Conservation (phyloP, 768 basidiomycete species). For the Mycena vitilis region DNA sequence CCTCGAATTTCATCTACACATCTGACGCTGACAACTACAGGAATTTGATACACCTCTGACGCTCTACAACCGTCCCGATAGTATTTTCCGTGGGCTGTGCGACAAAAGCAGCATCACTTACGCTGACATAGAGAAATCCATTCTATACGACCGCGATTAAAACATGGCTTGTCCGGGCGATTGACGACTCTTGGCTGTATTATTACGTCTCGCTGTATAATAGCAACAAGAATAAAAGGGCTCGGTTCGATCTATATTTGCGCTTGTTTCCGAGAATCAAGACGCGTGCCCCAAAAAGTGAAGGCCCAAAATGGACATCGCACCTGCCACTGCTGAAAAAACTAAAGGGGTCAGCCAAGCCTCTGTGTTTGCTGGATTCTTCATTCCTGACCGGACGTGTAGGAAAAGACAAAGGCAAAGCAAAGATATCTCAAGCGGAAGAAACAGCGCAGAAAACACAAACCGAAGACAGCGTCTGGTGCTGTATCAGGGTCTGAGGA, state of each 20-base stretch:
- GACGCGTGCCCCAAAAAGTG: too few species aligned
- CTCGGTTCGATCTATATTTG: too few species aligned
- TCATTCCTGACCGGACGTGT: constrained; percentile 37
- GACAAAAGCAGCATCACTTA: constrained; percentile 56
- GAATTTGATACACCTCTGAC: constrained; percentile 66
- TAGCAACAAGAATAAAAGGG: too few species aligned
- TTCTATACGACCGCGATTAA: constrained; percentile 26
- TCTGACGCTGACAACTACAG: constrained; percentile 32
- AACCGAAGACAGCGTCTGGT: constrained; percentile 35
- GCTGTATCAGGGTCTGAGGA: constrained; percentile 41
- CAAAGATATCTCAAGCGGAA: constrained; percentile 80
- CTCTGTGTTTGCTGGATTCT: constrained; percentile 19
- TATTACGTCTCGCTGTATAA: too few species aligned
- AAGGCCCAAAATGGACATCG: constrained; percentile 17
- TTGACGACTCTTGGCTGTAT: too few species aligned
- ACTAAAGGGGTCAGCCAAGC: constrained; percentile 15
- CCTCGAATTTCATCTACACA: neutral
- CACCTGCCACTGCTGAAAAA: constrained; percentile 14
- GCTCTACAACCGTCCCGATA: constrained; percentile 52
- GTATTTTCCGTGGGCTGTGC: constrained; percentile 64
- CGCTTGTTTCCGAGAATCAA: too few species aligned
- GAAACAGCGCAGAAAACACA: constrained; percentile 69
- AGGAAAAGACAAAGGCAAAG: constrained; percentile 79
- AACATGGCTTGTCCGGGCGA: too few species aligned
- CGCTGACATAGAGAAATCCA: constrained; percentile 51